Evolutionary conservation across 495 filamentous ascomycete genomes (phyloP).

Genomic region (Mytilinidion resinicola): DNA sequence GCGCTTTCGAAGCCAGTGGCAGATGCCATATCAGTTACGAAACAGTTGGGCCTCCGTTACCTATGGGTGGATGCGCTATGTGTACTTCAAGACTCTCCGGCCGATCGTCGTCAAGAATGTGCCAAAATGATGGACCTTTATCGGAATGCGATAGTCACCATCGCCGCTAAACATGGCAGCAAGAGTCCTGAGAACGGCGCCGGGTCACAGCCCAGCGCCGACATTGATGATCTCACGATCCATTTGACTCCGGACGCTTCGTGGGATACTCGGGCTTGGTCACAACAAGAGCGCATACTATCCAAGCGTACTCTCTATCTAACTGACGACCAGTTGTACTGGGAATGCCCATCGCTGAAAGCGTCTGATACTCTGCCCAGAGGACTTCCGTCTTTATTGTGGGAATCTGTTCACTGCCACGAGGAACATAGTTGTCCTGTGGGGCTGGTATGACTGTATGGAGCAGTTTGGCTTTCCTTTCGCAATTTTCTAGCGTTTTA

Average conservation of each 20-base stretch:
- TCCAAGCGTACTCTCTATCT: constrained; percentile 19
- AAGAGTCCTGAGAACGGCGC: background rate
- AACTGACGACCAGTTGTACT: constrained; percentile 22
- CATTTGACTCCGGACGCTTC: constrained; percentile 1
- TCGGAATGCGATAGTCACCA: constrained; percentile 23
- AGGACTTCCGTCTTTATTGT: constrained; percentile 22
- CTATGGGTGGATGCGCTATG: constrained; percentile 28
- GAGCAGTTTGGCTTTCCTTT: no score
- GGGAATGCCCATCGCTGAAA: constrained; percentile 26
- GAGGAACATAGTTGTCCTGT: background rate
- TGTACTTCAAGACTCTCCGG: constrained; percentile 20
- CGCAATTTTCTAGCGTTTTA: no score
- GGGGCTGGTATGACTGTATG: no score
- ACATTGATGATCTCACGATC: background rate
- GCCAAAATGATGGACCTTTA: constrained; percentile 17
- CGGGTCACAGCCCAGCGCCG: background rate
- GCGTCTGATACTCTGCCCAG: constrained; percentile 24
- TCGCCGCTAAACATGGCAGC: constrained; percentile 3
- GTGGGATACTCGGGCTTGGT: constrained; percentile 24
- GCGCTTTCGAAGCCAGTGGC: constrained; percentile 7
- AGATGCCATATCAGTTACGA: constrained; percentile 14
- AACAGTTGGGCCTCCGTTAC: constrained; percentile 16
- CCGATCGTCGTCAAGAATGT: constrained; percentile 18
- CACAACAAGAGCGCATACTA: constrained; percentile 22
- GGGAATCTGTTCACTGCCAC: constrained; percentile 21